Evolutionary conservation across 352 stramenopile species (phyloP), one percentile per base, ranked within the genome.

Genomic region (Phytopythium cucurbitacearum): DNA sequence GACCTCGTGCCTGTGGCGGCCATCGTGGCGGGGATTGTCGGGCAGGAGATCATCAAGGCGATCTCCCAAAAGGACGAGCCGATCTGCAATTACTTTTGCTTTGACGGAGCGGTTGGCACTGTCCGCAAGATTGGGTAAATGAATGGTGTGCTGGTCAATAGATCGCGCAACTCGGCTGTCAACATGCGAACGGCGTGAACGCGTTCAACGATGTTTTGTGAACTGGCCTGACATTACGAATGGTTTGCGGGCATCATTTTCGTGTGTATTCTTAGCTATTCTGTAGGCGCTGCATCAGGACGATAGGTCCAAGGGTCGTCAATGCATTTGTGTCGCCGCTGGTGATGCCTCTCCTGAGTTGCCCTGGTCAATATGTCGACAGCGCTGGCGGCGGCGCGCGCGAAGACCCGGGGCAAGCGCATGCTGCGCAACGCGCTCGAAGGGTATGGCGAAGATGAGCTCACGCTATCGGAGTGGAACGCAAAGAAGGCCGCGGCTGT

Each of bases 31-130:
- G 97, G 97, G 33, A 92, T 99, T 41, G 56, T 99, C 40, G 96
- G 96, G 5, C 97, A 99, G 64, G 97, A 99, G 80, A 78, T 99
- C 39, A 96, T 99, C 73, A 99, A 99, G 70, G 89, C 90, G n/a
- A 92, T 99, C 39, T 98, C 88, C 50, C 87, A 93, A 44, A 98
- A 98, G 62, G 96, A 97, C 68, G 89, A 97, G 65, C 96, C 96
- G 7, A 92, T 97, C 40, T 96, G 95, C 75, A 99, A 99, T 76
- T 88, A 93, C 40, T 94, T 99, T 55, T 85, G 94, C 60, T 98
- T 98, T 40, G 91, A 98, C 44, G 85, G 84, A 34, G 55, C 61
- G 7, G 60, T 67, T 10, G 83, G 83, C 3, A 73, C 62, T 1
- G 84, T 91, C 43, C 67, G 77, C 44, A 65, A 65, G 54, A 85